Conservation (phyloP, 441 rosid genomes). For the Euphorbia neoarborescens region DNA sequence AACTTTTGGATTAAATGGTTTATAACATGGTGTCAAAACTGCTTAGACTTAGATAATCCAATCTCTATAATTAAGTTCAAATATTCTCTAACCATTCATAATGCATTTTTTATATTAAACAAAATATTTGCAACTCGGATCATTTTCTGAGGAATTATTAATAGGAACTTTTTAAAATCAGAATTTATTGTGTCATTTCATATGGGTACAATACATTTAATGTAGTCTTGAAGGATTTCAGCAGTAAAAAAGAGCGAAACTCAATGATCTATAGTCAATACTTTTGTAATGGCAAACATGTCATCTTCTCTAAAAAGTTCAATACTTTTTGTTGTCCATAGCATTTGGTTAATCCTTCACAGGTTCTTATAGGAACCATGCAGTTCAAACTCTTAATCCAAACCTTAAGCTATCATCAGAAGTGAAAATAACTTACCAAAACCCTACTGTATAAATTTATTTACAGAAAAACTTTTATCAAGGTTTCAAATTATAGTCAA, state of each 20-base stretch:
- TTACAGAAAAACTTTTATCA: not conserved
- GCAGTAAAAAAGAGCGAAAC: not conserved
- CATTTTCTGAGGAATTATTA: not conserved
- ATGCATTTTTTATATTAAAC: not conserved
- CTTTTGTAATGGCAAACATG: not conserved
- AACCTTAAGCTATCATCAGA: not conserved
- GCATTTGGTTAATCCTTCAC: not conserved
- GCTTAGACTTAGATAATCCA: too few relatives aligned
- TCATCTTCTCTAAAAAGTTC: not conserved
- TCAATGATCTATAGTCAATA: not conserved
- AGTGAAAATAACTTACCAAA: constrained; percentile 8
- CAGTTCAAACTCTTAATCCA: not conserved
- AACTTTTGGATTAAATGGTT: too few relatives aligned
- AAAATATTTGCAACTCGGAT: not conserved
- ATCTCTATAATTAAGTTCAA: too few relatives aligned
- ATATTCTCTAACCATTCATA: too few relatives aligned
- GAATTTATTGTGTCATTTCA: not conserved
- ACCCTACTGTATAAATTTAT: not conserved
- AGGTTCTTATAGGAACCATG: not conserved
- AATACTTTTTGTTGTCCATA: not conserved
- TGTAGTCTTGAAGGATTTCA: not conserved
- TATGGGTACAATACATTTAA: not conserved
- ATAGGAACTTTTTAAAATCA: not conserved
- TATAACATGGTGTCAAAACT: too few relatives aligned
- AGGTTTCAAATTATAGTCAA: not conserved